Percentiles rank a stretch among this genome's conserved stretches.
phyloP scores from a whole-genome alignment of 2,329 filamentous ascomycete species.

The Aureobasidium sp. region DNA sequence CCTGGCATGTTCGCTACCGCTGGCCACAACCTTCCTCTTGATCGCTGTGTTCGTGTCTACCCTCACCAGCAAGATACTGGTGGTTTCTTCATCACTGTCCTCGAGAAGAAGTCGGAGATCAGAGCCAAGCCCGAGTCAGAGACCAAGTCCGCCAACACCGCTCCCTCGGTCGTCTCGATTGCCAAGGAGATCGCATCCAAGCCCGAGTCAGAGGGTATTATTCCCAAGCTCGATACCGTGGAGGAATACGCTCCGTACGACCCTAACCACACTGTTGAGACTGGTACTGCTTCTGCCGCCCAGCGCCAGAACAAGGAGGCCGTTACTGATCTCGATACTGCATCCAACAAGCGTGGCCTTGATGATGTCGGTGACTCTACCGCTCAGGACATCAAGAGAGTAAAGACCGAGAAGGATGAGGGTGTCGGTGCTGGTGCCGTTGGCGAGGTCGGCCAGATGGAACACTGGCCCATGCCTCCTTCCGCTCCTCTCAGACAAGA shows the following conservation, averaged over 20 bases:
- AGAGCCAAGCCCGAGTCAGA: slow-evolving; percentile 65
- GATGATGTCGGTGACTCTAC: slow-evolving; percentile 31
- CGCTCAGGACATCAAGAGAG: slow-evolving; percentile 26
- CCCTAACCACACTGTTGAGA: slow-evolving; percentile 14
- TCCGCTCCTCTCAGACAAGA: slow-evolving; percentile 15
- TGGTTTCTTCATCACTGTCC: slow-evolving; percentile 92
- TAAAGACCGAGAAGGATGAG: slow-evolving; percentile 28
- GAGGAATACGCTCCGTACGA: slow-evolving; percentile 28
- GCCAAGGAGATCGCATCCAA: slow-evolving; percentile 36
- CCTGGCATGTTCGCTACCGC: slow-evolving; percentile 77
- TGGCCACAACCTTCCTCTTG: slow-evolving; percentile 61
- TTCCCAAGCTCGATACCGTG: slow-evolving; percentile 23
- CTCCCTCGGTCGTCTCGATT: slow-evolving; percentile 23
- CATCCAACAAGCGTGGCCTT: slow-evolving; percentile 33
- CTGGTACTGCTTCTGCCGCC: slow-evolving; percentile 21
- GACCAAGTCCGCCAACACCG: slow-evolving; percentile 33
- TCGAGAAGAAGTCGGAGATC: slow-evolving; percentile 87
- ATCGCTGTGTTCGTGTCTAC: slow-evolving; percentile 89
- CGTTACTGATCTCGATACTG: neutral
- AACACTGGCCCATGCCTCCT: slow-evolving; percentile 23
- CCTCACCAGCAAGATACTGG: slow-evolving; percentile 94
- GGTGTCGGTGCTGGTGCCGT: slow-evolving; percentile 20
- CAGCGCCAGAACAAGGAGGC: slow-evolving; percentile 23
- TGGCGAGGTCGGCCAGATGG: slow-evolving; percentile 21
- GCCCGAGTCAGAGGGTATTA: slow-evolving; percentile 26